Base-by-base conservation (phyloP, 495 filamentous ascomycete species). In the Penicillium paxilli region DNA sequence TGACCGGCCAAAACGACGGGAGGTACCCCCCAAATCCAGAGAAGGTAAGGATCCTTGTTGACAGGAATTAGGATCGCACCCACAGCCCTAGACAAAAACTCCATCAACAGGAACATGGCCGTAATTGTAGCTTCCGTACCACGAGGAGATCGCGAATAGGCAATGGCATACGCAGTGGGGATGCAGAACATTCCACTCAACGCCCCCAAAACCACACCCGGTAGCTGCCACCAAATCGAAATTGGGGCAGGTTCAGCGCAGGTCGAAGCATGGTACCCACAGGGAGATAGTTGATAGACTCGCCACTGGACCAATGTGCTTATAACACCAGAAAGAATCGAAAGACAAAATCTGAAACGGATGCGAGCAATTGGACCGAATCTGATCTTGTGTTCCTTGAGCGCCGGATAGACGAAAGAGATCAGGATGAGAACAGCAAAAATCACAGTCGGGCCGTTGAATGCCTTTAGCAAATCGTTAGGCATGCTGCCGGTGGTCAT, bases 71-170 rank as follows among this genome's bases (percentile, higher is more conserved):
- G 5, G 16, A 9, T 19, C 5, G 16, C n/a, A 4, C 16, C 16
- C 16, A 38, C 6, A 19, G 35, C 35, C 16, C n/a, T 19, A 7
- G 35, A 38, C 6, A 38, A 7, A 16, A 16, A 14, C 14, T 4
- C 5, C 35, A 38, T 38, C 4, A 38, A 38, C 6, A 38, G 35
- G 12, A 83, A 88, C 41, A 90, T 64, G 16, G 83, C 80, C 58
- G 84, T 82, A 11, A 91, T 83, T 26, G 90, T 76, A 41, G 81
- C 81, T 49, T 84, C 81, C 87, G 90, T 91, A 58, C 77, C 80
- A 21, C 78, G 68, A 0, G 87, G 87, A 0, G 87, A 82, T 22
- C 87, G 83, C 6, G 86, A 84, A 72, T 87, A 91, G 2, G 87
- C 87, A 57, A 89, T 81, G 62, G 87, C 87, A 59, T 87, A 84